phyloP scores from a whole-genome alignment of 345 rosid species.

The Eucalyptus camaldulensis region DNA sequence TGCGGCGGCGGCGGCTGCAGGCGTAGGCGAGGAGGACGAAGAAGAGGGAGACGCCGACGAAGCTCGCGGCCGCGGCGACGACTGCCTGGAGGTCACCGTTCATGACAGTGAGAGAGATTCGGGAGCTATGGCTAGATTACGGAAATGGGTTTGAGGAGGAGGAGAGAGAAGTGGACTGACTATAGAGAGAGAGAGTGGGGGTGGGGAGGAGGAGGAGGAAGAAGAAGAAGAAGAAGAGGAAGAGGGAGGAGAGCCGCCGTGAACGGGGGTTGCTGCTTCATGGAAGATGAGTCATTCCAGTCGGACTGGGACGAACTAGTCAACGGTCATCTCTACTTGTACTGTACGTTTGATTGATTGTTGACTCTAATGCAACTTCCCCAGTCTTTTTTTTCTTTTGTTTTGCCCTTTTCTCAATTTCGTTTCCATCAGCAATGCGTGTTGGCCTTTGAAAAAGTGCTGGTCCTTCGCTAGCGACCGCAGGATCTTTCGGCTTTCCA shows the following conservation, averaged over 20 bases:
- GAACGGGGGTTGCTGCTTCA: neutral
- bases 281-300: neutral
- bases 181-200: neutral
- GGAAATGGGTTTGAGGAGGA: neutral
- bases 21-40: constrained; percentile 1
- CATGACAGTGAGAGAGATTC: neutral
- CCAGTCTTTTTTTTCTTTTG: fast-evolving
- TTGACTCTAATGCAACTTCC: neutral
- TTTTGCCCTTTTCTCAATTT: too few species aligned
- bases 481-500: neutral
- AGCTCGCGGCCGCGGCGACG: constrained; percentile 19
- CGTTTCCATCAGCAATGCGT: neutral
- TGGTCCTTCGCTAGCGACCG: neutral
- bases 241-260: neutral
- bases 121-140: neutral
- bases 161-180: neutral
- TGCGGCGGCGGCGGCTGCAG: constrained; percentile 8
- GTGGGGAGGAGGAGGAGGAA: neutral
- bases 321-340: neutral
- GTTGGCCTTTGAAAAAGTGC: neutral
- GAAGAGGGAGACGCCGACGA: constrained; percentile 11
- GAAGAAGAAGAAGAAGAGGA: neutral
- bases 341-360: neutral
- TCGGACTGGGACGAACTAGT: neutral
- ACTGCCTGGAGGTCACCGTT: neutral